phyloP scores from a whole-genome alignment of 2,329 filamentous ascomycete species.

The Nigrograna mackinnonii region DNA sequence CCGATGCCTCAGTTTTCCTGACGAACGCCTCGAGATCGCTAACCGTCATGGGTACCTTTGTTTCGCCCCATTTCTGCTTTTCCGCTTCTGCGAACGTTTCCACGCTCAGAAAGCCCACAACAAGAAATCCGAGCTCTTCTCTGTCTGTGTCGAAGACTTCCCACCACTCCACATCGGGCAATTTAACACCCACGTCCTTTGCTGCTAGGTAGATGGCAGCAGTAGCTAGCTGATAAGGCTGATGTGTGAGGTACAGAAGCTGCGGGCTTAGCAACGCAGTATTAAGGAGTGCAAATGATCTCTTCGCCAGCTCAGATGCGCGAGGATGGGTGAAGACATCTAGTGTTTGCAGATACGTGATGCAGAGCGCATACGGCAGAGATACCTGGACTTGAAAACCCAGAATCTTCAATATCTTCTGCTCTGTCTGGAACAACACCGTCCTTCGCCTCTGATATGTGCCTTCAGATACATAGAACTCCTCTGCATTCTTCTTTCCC shows the following conservation, averaged over 20 bases:
- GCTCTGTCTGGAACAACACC: slow-evolving; percentile 73
- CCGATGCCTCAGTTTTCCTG: not conserved
- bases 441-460: slow-evolving; percentile 68
- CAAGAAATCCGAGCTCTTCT: slow-evolving; percentile 91
- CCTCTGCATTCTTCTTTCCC: slow-evolving; percentile 21
- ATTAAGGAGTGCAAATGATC: slow-evolving; percentile 80
- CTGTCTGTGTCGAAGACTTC: slow-evolving; percentile 96
- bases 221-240: slow-evolving; percentile 82
- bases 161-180: slow-evolving; percentile 92
- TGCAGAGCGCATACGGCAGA: slow-evolving; percentile 80
- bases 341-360: slow-evolving; percentile 91
- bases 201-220: slow-evolving; percentile 91
- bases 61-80: slow-evolving; percentile 54
- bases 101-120: slow-evolving; percentile 81
- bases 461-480: slow-evolving; percentile 70
- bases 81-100: slow-evolving; percentile 69
- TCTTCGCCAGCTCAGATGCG: slow-evolving; percentile 61
- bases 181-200: slow-evolving; percentile 72
- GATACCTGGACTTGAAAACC: slow-evolving; percentile 85
- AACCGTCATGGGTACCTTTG: slow-evolving; percentile 62
- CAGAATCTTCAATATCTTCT: slow-evolving; percentile 73
- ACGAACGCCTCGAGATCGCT: slow-evolving; percentile 54
- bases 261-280: slow-evolving; percentile 84
- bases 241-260: slow-evolving; percentile 87
- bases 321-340: slow-evolving; percentile 60